Conservation (phyloP, 2,329 filamentous ascomycete genomes). For the Fusarium sp. region DNA sequence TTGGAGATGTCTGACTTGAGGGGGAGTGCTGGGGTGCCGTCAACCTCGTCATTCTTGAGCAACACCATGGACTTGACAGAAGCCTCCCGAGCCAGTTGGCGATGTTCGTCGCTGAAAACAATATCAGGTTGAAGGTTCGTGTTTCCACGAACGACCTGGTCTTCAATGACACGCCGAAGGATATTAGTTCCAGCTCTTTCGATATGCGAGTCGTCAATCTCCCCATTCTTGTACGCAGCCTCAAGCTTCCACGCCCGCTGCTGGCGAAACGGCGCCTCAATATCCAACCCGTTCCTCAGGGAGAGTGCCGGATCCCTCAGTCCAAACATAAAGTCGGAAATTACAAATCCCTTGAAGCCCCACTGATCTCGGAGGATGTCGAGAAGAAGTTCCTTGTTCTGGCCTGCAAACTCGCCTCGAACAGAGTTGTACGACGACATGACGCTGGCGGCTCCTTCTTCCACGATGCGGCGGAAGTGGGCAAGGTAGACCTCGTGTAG, state of each 20-base stretch:
- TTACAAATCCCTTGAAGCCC: conserved; percentile 31
- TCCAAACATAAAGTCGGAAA: conserved; percentile 37
- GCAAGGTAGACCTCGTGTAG: conserved; percentile 37
- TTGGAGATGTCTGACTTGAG: conserved; percentile 1
- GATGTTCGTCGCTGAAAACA: conserved; percentile 35
- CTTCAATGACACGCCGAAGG: conserved; percentile 14
- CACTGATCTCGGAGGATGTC: conserved; percentile 33
- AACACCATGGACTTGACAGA: conserved; percentile 34
- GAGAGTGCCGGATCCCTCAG: conserved; percentile 24
- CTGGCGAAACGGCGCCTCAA: conserved; percentile 36
- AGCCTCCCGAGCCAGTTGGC: conserved; percentile 23
- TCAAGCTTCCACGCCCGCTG: conserved; percentile 6
- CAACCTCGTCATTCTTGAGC: conserved; percentile 26
- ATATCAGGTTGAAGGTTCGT: background rate
- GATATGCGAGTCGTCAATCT: conserved; percentile 4
- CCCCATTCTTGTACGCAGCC: background rate
- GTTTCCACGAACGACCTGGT: background rate
- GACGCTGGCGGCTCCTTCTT: conserved; percentile 25
- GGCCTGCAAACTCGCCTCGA: conserved; percentile 30
- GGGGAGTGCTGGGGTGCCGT: background rate
- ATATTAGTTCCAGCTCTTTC: conserved; percentile 14
- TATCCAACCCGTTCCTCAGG: conserved; percentile 33
- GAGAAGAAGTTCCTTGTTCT: conserved; percentile 27
- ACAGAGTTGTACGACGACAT: conserved; percentile 40
- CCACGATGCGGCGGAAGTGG: conserved; percentile 32